phyloP scores from a whole-genome alignment of 768 basidiomycete genomes.

The Agaricus subrufescens region DNA sequence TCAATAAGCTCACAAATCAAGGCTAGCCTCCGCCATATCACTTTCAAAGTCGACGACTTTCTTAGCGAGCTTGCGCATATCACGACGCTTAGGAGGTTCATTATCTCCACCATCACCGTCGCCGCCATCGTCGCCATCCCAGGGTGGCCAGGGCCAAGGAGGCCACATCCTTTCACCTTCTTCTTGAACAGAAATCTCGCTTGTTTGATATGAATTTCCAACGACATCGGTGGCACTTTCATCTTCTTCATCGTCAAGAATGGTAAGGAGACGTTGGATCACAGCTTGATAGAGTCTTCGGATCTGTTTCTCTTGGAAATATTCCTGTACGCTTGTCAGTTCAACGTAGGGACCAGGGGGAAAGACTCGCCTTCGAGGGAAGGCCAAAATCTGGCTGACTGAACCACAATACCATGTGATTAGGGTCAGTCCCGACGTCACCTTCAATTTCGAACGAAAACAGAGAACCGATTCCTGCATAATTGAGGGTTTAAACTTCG shows the following conservation, averaged over 20 bases:
- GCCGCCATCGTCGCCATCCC: slow-evolving; percentile 61
- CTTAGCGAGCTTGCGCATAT: slow-evolving; percentile 60
- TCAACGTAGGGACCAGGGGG: background rate
- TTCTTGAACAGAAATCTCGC: slow-evolving; percentile 8
- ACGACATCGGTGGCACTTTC: slow-evolving; percentile 33
- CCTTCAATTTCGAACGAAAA: slow-evolving; percentile 87
- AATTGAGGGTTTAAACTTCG: slow-evolving; percentile 1
- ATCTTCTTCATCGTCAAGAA: slow-evolving; percentile 50
- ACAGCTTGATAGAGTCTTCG: slow-evolving; percentile 67
- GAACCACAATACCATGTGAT: slow-evolving; percentile 82
- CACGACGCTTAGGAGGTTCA: slow-evolving; percentile 43
- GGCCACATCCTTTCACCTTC: slow-evolving; percentile 53
- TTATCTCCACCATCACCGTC: slow-evolving; percentile 37
- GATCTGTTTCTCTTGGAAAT: slow-evolving; percentile 76
- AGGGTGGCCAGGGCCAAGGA: slow-evolving; percentile 85
- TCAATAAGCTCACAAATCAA: slow-evolving; percentile 59
- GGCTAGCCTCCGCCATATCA: slow-evolving; percentile 68
- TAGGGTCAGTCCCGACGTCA: slow-evolving; percentile 82
- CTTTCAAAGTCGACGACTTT: slow-evolving; percentile 76
- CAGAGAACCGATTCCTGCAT: slow-evolving; percentile 66
- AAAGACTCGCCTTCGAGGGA: slow-evolving; percentile 67
- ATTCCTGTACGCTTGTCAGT: slow-evolving; percentile 51
- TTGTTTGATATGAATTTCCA: slow-evolving; percentile 17
- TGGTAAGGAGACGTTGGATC: slow-evolving; percentile 59
- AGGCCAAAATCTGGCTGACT: slow-evolving; percentile 78